phyloP scores from a whole-genome alignment of 2,329 filamentous ascomycete genomes.

The Paracoccidioides brasiliensis region DNA sequence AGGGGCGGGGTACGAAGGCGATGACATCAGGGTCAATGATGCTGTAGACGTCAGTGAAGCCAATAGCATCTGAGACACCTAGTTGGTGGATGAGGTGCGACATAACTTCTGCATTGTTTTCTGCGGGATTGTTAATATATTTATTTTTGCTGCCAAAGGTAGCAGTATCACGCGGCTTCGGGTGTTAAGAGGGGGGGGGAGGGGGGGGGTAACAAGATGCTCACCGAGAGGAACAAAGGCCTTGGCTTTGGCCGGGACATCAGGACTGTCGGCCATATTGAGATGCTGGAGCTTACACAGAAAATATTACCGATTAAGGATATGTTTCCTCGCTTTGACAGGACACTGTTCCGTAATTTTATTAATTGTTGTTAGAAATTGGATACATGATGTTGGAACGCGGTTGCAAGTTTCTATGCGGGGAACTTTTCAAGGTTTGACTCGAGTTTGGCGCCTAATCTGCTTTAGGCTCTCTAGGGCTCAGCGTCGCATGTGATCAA shows the following conservation, averaged over 20 bases:
- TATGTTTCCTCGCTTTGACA: background rate
- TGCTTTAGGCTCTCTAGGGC: background rate
- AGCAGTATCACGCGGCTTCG: background rate
- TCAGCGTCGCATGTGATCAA: background rate
- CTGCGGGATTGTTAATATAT: slow-evolving; percentile 20
- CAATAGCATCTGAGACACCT: slow-evolving; percentile 62
- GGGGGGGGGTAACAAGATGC: background rate
- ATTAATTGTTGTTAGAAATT: background rate
- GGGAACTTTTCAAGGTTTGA: background rate
- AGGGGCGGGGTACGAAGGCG: slow-evolving; percentile 75
- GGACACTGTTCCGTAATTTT: background rate
- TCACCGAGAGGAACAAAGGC: slow-evolving; percentile 38
- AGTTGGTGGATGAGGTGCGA: slow-evolving; percentile 68
- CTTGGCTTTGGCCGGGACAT: slow-evolving; percentile 30
- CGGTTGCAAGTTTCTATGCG: background rate
- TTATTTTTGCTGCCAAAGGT: background rate
- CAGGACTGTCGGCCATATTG: slow-evolving; percentile 22
- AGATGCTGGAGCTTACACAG: background rate
- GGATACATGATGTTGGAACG: background rate
- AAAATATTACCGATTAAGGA: background rate
- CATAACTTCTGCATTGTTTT: slow-evolving; percentile 81
- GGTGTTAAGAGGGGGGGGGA: background rate
- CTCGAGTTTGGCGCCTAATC: background rate
- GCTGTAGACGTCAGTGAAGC: slow-evolving; percentile 84
- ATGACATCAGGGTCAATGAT: slow-evolving; percentile 77